Base-by-base conservation (phyloP, 768 basidiomycete genomes). In the Mycena latifolia region DNA sequence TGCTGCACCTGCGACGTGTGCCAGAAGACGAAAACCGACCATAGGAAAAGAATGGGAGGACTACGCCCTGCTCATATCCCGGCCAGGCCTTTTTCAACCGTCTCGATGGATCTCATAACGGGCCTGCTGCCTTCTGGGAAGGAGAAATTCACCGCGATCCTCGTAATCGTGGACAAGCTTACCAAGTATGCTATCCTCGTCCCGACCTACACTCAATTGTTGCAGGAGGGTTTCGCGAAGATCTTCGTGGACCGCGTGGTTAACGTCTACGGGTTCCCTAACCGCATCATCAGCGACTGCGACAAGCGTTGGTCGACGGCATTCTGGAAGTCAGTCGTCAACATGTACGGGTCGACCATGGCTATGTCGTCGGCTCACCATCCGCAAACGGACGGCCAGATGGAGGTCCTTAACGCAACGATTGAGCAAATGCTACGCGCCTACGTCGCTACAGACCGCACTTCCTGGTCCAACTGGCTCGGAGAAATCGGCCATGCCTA, bases 381-480 rank as follows among this genome's bases (percentile, higher is more conserved):
- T 60, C 81, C 79, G 0, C 79, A 82, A 62, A 76, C 79, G 0
- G 77, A 84, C 60, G 78, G 80, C 0, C 78, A 80, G 33, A 77
- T 74, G 0, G 75, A 81, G 67, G 65, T 71, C 15, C 55, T 77
- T 0, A 79, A 78, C 48, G 72, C 74, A 3, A 69, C 61, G 3
- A 65, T 78, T 1, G 76, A 79, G 57, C 68, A 72, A 25, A 76
- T 75, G 69, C 47, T 80, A 0, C 63, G 73, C 8, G 74, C 75
- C 0, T 80, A 74, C 46, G 74, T 76, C 2, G 68, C 61, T 2
- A 57, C 53, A 18, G 61, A 75, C 12, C 68, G 75, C 7, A 28
- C 69, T 12, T 31, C 57, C 12, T 80, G 79, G 80, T 46, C 75
- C 0, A 14, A 6, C 0, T 75, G 73, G 67, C 53, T 80, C 0